Evolutionary conservation across 108 stramenopile species (phyloP), one percentile per base, ranked within the genome.

Genomic region (Epipyxis sp.): DNA sequence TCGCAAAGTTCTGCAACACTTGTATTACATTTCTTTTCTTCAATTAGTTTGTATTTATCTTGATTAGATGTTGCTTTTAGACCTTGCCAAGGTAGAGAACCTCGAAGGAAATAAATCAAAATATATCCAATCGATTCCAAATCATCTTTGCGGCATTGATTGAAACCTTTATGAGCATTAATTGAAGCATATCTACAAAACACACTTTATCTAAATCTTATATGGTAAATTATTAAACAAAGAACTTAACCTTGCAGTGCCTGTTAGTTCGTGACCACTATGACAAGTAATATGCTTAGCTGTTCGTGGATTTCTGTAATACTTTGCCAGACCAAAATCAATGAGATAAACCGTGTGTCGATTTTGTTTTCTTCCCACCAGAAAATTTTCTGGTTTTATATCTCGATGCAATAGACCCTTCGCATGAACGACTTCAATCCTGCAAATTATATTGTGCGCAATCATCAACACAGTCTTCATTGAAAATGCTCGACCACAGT

Each of bases 301-400:
- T 43, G 37, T 74, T 16, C 32, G 44, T 13, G 71, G 71, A 57
- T 74, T 57, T 6, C 42, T 13, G 35, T 30, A 74, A 37, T 34
- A 20, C 32, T 74, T 74, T 3, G 71, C 6, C 71, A 74, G 35
- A 34, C 71, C 71, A 32, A 74, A 74, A 39, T 74, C 71, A 39
- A 74, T 74, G 25, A 74, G 10, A 42, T 34, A 57, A 10, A 74
- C 71, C 20, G 50, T 74, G 50, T 74, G 71, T 27, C 50, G 71
- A 74, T 54, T 42, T 43, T 42, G 50, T 34, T 42, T 42, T 34
- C 46, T 13, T 27, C 71, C 71, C 50, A 81, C 40, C 32, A 77
- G 37, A 32, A 81, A 62, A 43, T 81, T 81, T 39, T 59, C 80
- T 30, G 80, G 80, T 42, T 81, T 81, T 42, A 81, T 54, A 62